Percentiles rank a stretch among this genome's conserved stretches.
These are phyloP conservation scores for Entonaema liquescens DNA, from an alignment of 495 filamentous ascomycete genomes.

Conservation along the genomic window DNA sequence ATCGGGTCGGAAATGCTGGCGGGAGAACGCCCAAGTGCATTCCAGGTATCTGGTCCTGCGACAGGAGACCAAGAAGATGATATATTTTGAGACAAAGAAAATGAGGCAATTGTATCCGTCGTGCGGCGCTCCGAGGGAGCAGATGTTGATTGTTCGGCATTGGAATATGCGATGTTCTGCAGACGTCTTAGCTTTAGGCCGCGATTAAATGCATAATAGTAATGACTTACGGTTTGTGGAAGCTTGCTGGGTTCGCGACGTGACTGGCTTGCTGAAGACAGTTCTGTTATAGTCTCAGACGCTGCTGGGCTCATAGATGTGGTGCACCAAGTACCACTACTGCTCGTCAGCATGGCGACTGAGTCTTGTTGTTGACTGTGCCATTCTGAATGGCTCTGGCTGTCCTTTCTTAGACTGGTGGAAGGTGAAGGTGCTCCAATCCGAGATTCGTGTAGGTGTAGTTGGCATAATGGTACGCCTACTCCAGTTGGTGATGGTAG, in stretches of 20 bases:
- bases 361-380: slow-evolving; percentile 6
- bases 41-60: background rate
- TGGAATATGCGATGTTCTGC: slow-evolving; percentile 7
- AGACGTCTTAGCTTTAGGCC: background rate
- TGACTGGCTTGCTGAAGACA: background rate
- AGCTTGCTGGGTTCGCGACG: background rate
- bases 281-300: background rate
- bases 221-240: background rate
- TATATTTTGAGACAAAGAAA: background rate
- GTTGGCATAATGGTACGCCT: background rate
- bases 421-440: background rate
- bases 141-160: background rate
- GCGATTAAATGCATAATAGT: background rate
- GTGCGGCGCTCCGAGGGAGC: background rate
- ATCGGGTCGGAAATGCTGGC: background rate
- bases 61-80: background rate
- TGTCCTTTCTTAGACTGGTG: background rate
- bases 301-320: background rate
- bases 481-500: background rate
- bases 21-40: background rate
- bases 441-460: background rate
- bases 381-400: background rate
- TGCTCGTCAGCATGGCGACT: background rate
- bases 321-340: background rate
- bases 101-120: background rate